Conservation (phyloP, 768 basidiomycete genomes). For the Postia placenta region DNA sequence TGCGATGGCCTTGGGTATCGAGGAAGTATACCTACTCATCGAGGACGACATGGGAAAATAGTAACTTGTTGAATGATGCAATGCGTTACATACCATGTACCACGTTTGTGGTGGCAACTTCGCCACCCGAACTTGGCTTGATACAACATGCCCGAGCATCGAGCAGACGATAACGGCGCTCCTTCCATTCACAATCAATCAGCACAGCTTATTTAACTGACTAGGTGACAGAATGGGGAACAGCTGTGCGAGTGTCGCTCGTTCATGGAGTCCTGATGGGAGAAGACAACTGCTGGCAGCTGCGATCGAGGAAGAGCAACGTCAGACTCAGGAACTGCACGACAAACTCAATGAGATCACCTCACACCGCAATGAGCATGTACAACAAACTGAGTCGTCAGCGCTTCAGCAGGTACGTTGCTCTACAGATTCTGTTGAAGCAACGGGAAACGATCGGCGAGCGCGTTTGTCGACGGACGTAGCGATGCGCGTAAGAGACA, state of each 20-base stretch:
- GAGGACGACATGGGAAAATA: neutral
- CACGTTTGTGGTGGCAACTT: too few relatives aligned
- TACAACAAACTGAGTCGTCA: neutral
- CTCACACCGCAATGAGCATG: neutral
- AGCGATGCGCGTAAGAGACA: too few relatives aligned
- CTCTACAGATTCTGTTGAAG: too few relatives aligned
- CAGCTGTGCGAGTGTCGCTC: neutral
- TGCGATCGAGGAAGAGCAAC: neutral
- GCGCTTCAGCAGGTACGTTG: too few relatives aligned
- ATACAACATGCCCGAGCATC: too few relatives aligned
- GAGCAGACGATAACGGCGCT: too few relatives aligned
- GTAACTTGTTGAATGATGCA: neutral
- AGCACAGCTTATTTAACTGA: neutral
- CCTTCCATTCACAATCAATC: neutral
- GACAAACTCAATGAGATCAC: neutral
- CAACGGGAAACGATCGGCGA: too few relatives aligned
- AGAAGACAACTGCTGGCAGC: neutral
- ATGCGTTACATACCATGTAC: constrained; percentile 40
- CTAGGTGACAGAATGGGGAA: neutral
- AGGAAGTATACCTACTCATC: constrained; percentile 38
- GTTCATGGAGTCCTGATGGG: neutral
- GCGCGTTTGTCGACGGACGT: too few relatives aligned
- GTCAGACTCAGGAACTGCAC: neutral
- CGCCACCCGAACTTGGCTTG: too few relatives aligned
- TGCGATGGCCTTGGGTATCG: constrained; percentile 22